Evolutionary conservation across 2,329 filamentous ascomycete species (phyloP), one percentile per base, ranked within the genome.

Genomic region (Xylaria digitata): DNA sequence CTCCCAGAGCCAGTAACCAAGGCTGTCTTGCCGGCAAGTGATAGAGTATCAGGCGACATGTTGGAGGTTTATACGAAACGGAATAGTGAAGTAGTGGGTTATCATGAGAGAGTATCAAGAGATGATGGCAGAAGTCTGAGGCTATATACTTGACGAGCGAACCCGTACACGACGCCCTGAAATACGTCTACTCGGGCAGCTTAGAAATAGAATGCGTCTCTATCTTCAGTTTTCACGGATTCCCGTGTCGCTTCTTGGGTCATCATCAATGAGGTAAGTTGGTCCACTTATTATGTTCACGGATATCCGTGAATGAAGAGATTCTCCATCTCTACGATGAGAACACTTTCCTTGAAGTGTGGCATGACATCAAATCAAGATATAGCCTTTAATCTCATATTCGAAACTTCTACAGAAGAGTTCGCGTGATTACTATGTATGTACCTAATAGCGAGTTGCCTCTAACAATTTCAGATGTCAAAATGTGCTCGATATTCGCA

Each of bases 1-100:
- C 78, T 77, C 17, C 81, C 80, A 9, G 81, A 83, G 30, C 82
- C 82, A 0, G 82, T 84, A 8, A 84, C 73, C 42, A 84, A 80
- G 65, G 82, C 82, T 0, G 79, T 71, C 67, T 84, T 83, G 61
- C 78, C 79, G 17, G 64, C 59, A 72, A 84, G 78, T 4, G 75
- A 79, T 19, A 83, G 74, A 1, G 74, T 78, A 9, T 82, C 79
- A 6, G 64, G 55, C n/a, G 74, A 21, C 75, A 78, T 79, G n/a
- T 3, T 55, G 21, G 6, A 46, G 7, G n/a, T 21, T 17, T 57
- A 3, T 50, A 2, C 1, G 9, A 37, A 40, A 19, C 26, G 40
- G 30, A 19, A 19, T 54, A 19, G 17, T 19, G 19, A 17, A 32
- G 7, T 19, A 15, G 2, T 54, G 40, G 26, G 3, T 45, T 53